Evolutionary conservation across 2,329 filamentous ascomycete species (phyloP).

Genomic region (Clonostachys chloroleuca): DNA sequence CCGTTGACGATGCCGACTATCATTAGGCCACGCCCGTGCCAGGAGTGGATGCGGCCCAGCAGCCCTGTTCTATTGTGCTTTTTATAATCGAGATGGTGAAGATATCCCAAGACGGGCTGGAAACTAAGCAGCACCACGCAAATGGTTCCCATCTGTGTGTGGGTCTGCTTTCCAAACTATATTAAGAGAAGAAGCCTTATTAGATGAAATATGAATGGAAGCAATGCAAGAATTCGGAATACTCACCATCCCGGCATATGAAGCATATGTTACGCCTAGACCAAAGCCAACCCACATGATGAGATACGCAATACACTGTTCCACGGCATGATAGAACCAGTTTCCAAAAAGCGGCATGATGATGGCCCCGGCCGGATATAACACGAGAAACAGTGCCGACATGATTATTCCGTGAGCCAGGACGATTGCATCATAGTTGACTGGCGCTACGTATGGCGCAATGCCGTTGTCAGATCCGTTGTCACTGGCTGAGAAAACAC

Average conservation of each 20-base stretch:
- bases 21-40: constrained; percentile 56
- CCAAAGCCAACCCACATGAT: constrained; percentile 58
- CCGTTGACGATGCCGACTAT: constrained; percentile 60
- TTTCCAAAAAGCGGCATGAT: constrained; percentile 55
- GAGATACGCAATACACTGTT: constrained; percentile 49
- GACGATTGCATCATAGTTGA: constrained; percentile 16
- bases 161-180: constrained; percentile 47
- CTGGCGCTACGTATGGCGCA: constrained; percentile 6
- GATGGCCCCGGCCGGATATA: constrained; percentile 57
- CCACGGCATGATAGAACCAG: constrained; percentile 52
- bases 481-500: constrained; percentile 38
- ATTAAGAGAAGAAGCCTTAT: no score
- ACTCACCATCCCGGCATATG: constrained; percentile 36
- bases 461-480: constrained; percentile 5
- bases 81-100: constrained; percentile 52
- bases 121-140: constrained; percentile 48
- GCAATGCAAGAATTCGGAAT: no score
- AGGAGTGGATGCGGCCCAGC: constrained; percentile 55
- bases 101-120: constrained; percentile 52
- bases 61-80: constrained; percentile 39
- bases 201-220: no score
- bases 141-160: constrained; percentile 52
- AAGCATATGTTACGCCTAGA: constrained; percentile 46
- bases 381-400: constrained; percentile 51
- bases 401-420: constrained; percentile 55